A percentile compares a stretch with the other conserved stretches of the same genome.
Evolutionary conservation across 208 protist genomes (phyloP).

Genomic region (Porcisia hertigi): DNA sequence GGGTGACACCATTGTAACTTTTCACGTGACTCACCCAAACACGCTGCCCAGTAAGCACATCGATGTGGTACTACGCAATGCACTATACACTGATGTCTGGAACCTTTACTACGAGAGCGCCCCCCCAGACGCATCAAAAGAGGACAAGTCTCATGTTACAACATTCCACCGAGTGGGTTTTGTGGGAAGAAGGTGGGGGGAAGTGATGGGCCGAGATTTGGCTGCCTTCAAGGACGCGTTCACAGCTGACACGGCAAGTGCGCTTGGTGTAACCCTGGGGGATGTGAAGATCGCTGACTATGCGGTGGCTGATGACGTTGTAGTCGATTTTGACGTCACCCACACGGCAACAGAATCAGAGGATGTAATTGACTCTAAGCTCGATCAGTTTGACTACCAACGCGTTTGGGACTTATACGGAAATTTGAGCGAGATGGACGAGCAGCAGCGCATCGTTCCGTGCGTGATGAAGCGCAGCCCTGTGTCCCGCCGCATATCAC

Average conservation of each 20-base stretch:
- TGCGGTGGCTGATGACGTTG: slow-evolving; percentile 46
- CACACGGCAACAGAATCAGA: slow-evolving; percentile 35
- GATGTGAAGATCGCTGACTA: slow-evolving; percentile 48
- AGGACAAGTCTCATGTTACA: slow-evolving; percentile 14
- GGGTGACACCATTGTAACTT: slow-evolving; percentile 65
- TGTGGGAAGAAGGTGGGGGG: slow-evolving; percentile 56
- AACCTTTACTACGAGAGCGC: slow-evolving; percentile 49
- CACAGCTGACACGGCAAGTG: slow-evolving; percentile 46
- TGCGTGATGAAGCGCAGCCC: slow-evolving; percentile 44
- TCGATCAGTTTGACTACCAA: slow-evolving; percentile 43
- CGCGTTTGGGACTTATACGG: slow-evolving; percentile 63
- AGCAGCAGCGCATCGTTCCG: slow-evolving; percentile 25
- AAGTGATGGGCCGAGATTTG: slow-evolving; percentile 34
- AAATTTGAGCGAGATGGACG: slow-evolving; percentile 27
- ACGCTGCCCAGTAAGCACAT: slow-evolving; percentile 46
- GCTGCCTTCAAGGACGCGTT: slow-evolving; percentile 49
- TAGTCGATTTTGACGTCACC: slow-evolving; percentile 61
- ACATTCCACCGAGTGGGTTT: slow-evolving; percentile 79
- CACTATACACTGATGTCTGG: slow-evolving; percentile 64
- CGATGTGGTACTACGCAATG: slow-evolving; percentile 39
- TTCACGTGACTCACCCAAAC: slow-evolving; percentile 43
- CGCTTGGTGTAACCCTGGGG: slow-evolving; percentile 32
- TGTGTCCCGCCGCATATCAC: slow-evolving; percentile 17
- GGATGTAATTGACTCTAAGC: slow-evolving; percentile 36
- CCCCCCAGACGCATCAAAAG: background rate